Evolutionary conservation across 257 asterid genomes (phyloP), one percentile per base, ranked within the genome.

Genomic region (Przewalskia tangutica): DNA sequence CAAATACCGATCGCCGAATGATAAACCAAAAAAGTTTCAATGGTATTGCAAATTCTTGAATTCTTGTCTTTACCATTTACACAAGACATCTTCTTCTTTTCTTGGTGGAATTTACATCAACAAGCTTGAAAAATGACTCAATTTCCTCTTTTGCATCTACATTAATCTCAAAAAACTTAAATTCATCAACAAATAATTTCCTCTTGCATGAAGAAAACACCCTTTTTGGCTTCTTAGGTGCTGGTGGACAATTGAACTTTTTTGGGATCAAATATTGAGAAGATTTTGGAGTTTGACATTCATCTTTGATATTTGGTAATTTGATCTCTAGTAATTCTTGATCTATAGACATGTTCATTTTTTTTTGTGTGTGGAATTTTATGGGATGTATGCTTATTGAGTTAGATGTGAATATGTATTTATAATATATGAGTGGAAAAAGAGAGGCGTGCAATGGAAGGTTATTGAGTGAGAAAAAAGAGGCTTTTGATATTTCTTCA

Each of bases 221-320:
- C 83, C 88, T 84, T 12, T 67, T 82, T 67, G 82, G 84, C 88
- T 90, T 92, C 82, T 44, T 90, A 27, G 97, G 97, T 79, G 97
- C 90, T 51, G 97, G 92, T 48, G 97, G 97, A 82, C 97, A 92
- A 77, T 46, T 80, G 14, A 78, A 42, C 7, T 73, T 27, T 63
- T 85, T 36, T 3, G 97, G 92, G 81, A 92, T 90, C 90, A 85
- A 85, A 82, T 86, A 73, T 40, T 63, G 71, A 8, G 92, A 85
- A 17, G 91, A 89, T 81, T 77, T 87, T 11, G 96, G 94, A 0
- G 96, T 91, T 46, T n/a, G 89, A 62, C 87, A 91, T 9, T 79
- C 75, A 2, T 83, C 88, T n/a, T 83, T 75, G 71, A 85, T 36
- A 10, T 10, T 14, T 17, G 89, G 83, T 20, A 75, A 14, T 23